Evolutionary conservation across 2,329 filamentous ascomycete genomes (phyloP).

Genomic region (Diplodia intermedia): DNA sequence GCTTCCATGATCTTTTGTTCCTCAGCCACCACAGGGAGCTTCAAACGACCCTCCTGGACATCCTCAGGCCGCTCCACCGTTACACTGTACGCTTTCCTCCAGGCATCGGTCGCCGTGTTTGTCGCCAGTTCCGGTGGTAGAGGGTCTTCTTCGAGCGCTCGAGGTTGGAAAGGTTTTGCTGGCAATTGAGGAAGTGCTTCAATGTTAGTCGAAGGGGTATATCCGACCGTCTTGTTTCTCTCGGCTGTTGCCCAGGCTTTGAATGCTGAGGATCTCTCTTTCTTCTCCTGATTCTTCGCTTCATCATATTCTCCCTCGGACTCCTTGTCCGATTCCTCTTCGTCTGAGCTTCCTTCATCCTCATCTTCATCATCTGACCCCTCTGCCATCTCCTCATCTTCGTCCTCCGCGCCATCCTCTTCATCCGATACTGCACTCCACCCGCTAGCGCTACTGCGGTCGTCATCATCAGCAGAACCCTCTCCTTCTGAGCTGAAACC

Average conservation of each 20-base stretch:
- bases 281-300: constrained; percentile 49
- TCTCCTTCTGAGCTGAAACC: constrained; percentile 61
- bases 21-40: constrained; percentile 88
- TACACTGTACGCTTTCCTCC: constrained; percentile 78
- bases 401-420: constrained; percentile 46
- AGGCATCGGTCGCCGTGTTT: constrained; percentile 61
- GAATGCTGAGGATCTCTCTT: constrained; percentile 71
- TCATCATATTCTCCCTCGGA: constrained; percentile 44
- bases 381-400: constrained; percentile 46
- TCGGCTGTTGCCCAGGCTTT: constrained; percentile 91
- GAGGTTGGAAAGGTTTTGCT: constrained; percentile 68
- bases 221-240: constrained; percentile 82
- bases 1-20: constrained; percentile 99
- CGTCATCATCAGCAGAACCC: constrained; percentile 42
- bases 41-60: constrained; percentile 78
- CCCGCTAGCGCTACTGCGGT: constrained; percentile 7
- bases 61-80: constrained; percentile 71
- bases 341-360: constrained; percentile 43
- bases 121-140: constrained; percentile 69
- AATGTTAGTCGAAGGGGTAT: constrained; percentile 56
- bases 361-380: constrained; percentile 38
- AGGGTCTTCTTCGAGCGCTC: constrained; percentile 73
- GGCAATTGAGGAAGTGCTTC: constrained; percentile 36
- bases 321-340: constrained; percentile 41
- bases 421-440: constrained; percentile 23